Percentiles rank a stretch among this genome's conserved stretches.
Evolutionary conservation across 169 alveolate species (phyloP).

Genomic region (Plasmodium relictum): DNA sequence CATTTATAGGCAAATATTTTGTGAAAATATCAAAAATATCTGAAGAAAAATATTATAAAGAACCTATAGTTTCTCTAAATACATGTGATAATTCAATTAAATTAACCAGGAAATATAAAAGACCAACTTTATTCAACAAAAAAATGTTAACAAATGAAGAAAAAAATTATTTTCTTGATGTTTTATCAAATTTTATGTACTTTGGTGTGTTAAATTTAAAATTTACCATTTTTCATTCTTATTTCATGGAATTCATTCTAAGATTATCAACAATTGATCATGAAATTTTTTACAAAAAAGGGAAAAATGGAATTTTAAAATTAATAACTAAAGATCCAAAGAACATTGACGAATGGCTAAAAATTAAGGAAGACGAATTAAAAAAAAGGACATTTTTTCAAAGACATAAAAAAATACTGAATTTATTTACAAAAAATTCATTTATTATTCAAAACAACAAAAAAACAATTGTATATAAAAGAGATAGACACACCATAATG

Average conservation of each 20-base stretch:
- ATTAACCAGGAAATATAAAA: slow-evolving; percentile 76
- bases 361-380: slow-evolving; percentile 63
- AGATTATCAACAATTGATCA: slow-evolving; percentile 78
- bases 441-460: slow-evolving; percentile 71
- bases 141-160: slow-evolving; percentile 76
- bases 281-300: slow-evolving; percentile 76
- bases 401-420: slow-evolving; percentile 71
- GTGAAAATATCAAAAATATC: slow-evolving; percentile 79
- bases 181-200: slow-evolving; percentile 82
- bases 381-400: slow-evolving; percentile 60
- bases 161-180: slow-evolving; percentile 82
- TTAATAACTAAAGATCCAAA: slow-evolving; percentile 72
- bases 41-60: slow-evolving; percentile 75
- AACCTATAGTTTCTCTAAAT: slow-evolving; percentile 79
- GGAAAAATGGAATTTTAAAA: slow-evolving; percentile 78
- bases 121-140: slow-evolving; percentile 30
- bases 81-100: slow-evolving; percentile 74
- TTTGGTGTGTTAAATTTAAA: slow-evolving; percentile 86
- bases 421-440: slow-evolving; percentile 54
- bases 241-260: slow-evolving; percentile 80
- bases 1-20: slow-evolving; percentile 77
- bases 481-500: slow-evolving; percentile 69
- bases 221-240: slow-evolving; percentile 85
- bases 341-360: slow-evolving; percentile 64
- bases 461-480: slow-evolving; percentile 45